Conservation (phyloP, 1,139 yeast genomes). For the Saccharomyces hybrid region DNA sequence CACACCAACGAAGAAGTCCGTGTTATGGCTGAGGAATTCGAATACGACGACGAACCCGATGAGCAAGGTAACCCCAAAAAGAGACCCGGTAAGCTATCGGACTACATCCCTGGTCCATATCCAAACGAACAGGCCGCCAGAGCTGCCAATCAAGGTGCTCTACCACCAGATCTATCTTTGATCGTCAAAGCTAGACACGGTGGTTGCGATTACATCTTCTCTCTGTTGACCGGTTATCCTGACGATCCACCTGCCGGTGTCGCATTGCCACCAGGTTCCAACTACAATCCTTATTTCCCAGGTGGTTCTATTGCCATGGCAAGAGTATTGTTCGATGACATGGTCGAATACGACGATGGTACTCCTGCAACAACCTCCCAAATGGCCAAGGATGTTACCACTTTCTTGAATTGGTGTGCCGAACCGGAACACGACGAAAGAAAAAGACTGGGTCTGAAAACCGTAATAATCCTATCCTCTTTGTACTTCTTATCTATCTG, state of each 20-base stretch:
- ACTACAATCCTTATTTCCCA: slow-evolving; percentile 99
- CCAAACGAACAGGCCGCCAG: slow-evolving; percentile 98
- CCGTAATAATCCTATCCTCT: slow-evolving; percentile 69
- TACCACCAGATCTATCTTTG: slow-evolving; percentile 95
- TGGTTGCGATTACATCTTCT: slow-evolving; percentile 89
- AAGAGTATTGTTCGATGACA: slow-evolving; percentile 91
- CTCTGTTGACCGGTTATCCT: slow-evolving; percentile 96
- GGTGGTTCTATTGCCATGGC: slow-evolving; percentile 99
- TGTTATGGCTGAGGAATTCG: slow-evolving; percentile 92
- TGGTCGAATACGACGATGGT: slow-evolving; percentile 98
- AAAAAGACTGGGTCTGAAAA: slow-evolving; percentile 94
- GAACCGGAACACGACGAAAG: slow-evolving; percentile 99
- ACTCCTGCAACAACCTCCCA: slow-evolving; percentile 97
- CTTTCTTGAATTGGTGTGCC: slow-evolving; percentile 95
- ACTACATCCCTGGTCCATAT: slow-evolving; percentile 90
- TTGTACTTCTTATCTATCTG: slow-evolving; percentile 78
- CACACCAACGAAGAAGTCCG: slow-evolving; percentile 87
- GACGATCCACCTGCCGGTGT: slow-evolving; percentile 99
- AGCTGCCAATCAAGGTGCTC: slow-evolving; percentile 98
- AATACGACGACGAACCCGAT: slow-evolving; percentile 98
- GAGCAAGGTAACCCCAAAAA: slow-evolving; percentile 98
- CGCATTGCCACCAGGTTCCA: slow-evolving; percentile 80
- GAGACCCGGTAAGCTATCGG: slow-evolving; percentile 98
- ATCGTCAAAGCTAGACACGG: slow-evolving; percentile 99
- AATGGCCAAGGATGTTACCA: slow-evolving; percentile 97